Evolutionary conservation across 345 rosid genomes (phyloP).

Genomic region (Acer saccharum): DNA sequence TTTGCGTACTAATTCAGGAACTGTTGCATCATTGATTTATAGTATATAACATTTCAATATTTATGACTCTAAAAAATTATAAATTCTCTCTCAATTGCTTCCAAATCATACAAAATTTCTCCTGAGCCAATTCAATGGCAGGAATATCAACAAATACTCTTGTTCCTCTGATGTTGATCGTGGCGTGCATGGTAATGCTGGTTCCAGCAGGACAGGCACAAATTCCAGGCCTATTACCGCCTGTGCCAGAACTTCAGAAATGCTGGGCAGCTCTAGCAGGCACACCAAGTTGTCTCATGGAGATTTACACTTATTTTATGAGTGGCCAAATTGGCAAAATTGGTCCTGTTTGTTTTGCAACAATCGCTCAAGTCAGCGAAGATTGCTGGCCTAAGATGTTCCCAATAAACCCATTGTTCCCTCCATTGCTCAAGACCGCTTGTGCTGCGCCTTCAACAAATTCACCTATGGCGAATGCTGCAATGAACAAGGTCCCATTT

Average conservation of each 20-base stretch:
- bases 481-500: background rate
- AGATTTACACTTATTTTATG: background rate
- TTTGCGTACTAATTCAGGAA: too few species aligned
- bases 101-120: too few species aligned
- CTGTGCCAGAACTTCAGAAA: background rate
- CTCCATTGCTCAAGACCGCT: background rate
- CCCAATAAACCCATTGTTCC: background rate
- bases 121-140: background rate
- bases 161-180: background rate
- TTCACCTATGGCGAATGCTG: background rate
- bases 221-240: too few species aligned
- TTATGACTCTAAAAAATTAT: too few species aligned
- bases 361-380: background rate
- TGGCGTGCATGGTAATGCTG: background rate
- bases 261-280: too few species aligned
- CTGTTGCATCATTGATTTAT: too few species aligned
- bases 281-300: too few species aligned
- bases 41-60: too few species aligned
- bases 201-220: background rate
- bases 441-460: background rate
- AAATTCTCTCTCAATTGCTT: too few species aligned
- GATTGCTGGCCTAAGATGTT: background rate
- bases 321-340: background rate
- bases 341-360: conserved; percentile 1
- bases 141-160: background rate